Conservation (phyloP, 1,284 basidiomycete genomes). For the Rugiboletus extremiorientalis region DNA sequence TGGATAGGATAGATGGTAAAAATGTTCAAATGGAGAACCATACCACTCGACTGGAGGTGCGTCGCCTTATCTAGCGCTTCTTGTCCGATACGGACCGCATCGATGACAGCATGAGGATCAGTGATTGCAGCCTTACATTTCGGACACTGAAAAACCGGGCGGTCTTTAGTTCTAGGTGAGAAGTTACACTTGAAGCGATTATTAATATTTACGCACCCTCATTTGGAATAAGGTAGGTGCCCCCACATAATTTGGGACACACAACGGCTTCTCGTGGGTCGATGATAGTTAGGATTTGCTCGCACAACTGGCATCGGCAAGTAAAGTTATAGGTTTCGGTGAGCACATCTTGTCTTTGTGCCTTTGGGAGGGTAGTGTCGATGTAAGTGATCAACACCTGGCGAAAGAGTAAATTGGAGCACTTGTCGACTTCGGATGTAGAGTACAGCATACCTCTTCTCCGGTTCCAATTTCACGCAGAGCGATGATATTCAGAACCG, state of each 20-base stretch:
- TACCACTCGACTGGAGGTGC: constrained; percentile 56
- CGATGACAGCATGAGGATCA: constrained; percentile 53
- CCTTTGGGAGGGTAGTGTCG: constrained; percentile 72
- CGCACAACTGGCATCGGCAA: constrained; percentile 72
- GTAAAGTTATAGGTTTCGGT: constrained; percentile 78
- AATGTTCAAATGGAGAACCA: constrained; percentile 8
- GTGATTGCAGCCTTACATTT: constrained; percentile 55
- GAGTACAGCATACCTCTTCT: constrained; percentile 60
- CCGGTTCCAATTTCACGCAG: constrained; percentile 59
- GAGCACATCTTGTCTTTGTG: constrained; percentile 58
- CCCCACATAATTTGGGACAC: constrained; percentile 68
- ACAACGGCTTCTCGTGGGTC: constrained; percentile 72
- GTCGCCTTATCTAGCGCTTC: constrained; percentile 72
- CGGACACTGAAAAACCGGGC: constrained; percentile 49
- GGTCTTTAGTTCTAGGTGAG: constrained; percentile 38
- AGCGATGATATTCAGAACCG: constrained; percentile 71
- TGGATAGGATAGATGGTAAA: neutral
- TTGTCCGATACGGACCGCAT: constrained; percentile 63
- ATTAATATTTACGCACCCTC: constrained; percentile 47
- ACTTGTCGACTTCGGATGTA: neutral
- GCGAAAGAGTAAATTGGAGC: neutral
- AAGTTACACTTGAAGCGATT: neutral
- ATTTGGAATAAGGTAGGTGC: constrained; percentile 53
- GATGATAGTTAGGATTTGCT: constrained; percentile 26
- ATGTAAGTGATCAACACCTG: constrained; percentile 79